Evolutionary conservation across 768 basidiomycete species (phyloP), one percentile per base, ranked within the genome.

Genomic region (Pluteus cervinus): DNA sequence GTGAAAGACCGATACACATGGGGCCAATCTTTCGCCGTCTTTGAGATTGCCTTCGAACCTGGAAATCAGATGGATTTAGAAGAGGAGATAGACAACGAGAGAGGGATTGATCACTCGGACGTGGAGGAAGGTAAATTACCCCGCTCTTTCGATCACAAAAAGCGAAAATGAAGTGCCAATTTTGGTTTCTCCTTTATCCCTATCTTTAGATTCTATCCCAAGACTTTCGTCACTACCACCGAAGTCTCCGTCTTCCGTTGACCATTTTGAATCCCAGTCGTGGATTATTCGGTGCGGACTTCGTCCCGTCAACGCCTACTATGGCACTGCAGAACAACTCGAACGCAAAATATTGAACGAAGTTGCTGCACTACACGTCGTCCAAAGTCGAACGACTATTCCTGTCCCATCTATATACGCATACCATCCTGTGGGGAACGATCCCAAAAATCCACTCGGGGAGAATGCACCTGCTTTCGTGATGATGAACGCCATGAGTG

Each of bases 311-410:
- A 61, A 64, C 42, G 61, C 54, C 15, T 63, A 62, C 40, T 67
- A 63, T 53, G 64, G 65, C 47, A 67, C 65, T 18, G 52, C 63
- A 16, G 63, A 58, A 21, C 65, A 67, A 44, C 59, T 67, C 7
- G 62, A 65, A 41, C 60, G 65, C 15, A 67, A 67, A 50, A 67
- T 67, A 29, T 49, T 62, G 24, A 67, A 67, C 47, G 65, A 67
- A 49, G 65, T 61, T 7, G 65, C 63, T n/a, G 60, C 65, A 1
- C 57, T 67, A 33, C 61, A 53, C 40, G 56, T 67, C 30, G 65
- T 67, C 28, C 58, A 58, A 21, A 49, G 60, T 41, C 57, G 61
- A 6, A 67, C 63, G n/a, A 57, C 60, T 2, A 65, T 67, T 38
- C 65, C 65, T 14, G 61, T 67, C 12, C 65, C 65, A 22, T 51